Base-by-base conservation (phyloP, 2,329 filamentous ascomycete genomes). In the Lizonia empirigonia region DNA sequence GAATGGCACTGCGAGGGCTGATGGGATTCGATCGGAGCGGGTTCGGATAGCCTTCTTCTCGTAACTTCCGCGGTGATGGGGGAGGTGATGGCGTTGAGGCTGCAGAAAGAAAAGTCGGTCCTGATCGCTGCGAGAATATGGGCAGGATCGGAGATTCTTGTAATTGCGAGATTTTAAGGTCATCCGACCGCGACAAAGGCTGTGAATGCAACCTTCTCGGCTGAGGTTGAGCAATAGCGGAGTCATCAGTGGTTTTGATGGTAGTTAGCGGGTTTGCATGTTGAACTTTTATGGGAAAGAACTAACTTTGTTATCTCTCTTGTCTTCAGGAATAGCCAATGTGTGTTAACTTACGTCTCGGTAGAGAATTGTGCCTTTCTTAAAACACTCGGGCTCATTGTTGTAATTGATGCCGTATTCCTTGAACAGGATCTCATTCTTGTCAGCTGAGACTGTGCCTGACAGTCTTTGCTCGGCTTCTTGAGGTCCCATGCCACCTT, bases 361-460 rank as follows among this genome's bases (percentile, higher is more conserved):
- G 71, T 92, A 94, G 5, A 97, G 75, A 2, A 97, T 88, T 60
- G 90, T 97, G 4, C 94, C 94, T 72, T 97, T 99, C 72, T 88
- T 94, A 74, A 85, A 96, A 13, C 97, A 91, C 57, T 95, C 91
- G 0, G 85, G 85, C 73, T 99, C 94, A 61, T 96, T 94, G 74
- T 99, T 99, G 76, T 99, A 99, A 75, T 99, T 99, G 70, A 97
- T 92, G 2, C 86, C 84, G 72, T 96, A 97, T 20, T 82, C 82
- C 1, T 86, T 89, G 73, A 94, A 99, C 12, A 99, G 77, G 16
- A 99, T 95, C 77, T 99, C 94, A 68, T 99, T 94, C 77, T 99
- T 99, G 66, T 97, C 91, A 2, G 85, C 80, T 3, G 92, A 84
- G 1, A 95, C 75, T 0, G 91, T 95, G 3, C 93, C 92, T 2